Base-by-base conservation (phyloP, 2,329 filamentous ascomycete genomes). In the Metarhizium robertsii region DNA sequence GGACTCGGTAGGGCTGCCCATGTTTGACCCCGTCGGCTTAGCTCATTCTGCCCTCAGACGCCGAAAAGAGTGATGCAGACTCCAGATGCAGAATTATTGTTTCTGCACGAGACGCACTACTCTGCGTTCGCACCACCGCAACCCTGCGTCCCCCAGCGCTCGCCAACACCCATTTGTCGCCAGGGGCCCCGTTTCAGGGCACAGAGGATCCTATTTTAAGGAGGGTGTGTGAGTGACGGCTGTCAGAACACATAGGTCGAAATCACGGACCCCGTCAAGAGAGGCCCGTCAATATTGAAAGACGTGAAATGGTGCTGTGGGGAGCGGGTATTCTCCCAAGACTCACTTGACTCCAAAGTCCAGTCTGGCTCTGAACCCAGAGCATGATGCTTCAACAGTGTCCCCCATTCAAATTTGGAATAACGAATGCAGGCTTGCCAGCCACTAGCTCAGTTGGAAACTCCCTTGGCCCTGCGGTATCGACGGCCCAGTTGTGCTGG, bases 141-240 rank as follows among this genome's bases (percentile, higher is more conserved):
- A 34, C 25, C 29, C 30, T 13, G 47, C 11, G n/a, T 50, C n/a
- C 30, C 46, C n/a, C 20, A 34, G 36, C 4, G 40, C 16, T 14
- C n/a, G 25, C 25, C 10, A 10, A 5, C 43, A 20, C 43, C 20
- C 10, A 20, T 10, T 52, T 43, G n/a, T 52, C n/a, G 6, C n/a
- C 34, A 52, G 50, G 50, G 50, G n/a, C 50, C 8, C n/a, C 36
- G 50, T 52, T 52, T 52, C 50, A 52, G 50, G 50, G 20, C 32
- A 52, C 7, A 25, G 16, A 43, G 40, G 16, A 43, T 16, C 40
- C 16, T 18, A 6, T 43, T 43, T 18, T 14, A 18, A 18, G 40
- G 16, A 43, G 16, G 10, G 10, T 16, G 16, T 18, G 6, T n/a
- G 40, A n/a, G 16, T 43, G 11, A 14, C 8, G 13, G 34, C 34